Evolutionary conservation across 441 rosid genomes (phyloP).

Genomic region (Geranium incanum): DNA sequence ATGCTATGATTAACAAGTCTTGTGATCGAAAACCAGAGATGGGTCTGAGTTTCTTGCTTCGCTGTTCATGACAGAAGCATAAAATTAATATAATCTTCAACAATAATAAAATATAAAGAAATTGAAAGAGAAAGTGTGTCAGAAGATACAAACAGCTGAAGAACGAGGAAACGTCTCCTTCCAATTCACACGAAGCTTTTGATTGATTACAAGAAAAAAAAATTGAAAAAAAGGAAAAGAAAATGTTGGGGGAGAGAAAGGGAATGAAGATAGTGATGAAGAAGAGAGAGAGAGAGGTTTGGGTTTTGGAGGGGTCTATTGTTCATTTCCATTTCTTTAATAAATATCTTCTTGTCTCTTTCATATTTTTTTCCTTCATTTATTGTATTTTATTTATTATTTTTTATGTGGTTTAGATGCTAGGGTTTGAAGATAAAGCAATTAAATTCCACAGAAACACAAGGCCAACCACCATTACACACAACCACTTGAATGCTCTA

Average conservation of each 20-base stretch:
- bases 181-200: slow-evolving; percentile 18
- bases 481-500: slow-evolving; percentile 32
- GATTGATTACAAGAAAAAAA: too few relatives aligned
- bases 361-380: not conserved
- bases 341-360: slow-evolving; percentile 13
- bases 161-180: slow-evolving; percentile 74
- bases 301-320: slow-evolving; percentile 15
- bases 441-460: slow-evolving; percentile 32
- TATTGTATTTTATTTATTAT: not conserved
- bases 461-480: slow-evolving; percentile 39
- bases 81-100: too few relatives aligned
- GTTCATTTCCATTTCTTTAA: slow-evolving; percentile 45
- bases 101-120: too few relatives aligned
- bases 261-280: not conserved
- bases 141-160: slow-evolving; percentile 56
- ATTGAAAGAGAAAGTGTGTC: slow-evolving; percentile 29
- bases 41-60: not conserved
- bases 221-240: not conserved
- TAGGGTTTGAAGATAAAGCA: slow-evolving; percentile 46
- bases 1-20: too few relatives aligned
- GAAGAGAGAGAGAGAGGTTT: not conserved
- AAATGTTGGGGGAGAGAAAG: not conserved
- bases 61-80: not conserved
- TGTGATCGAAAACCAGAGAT: too few relatives aligned
- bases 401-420: slow-evolving; percentile 43